Evolutionary conservation across 2,329 filamentous ascomycete genomes (phyloP), one percentile per base, ranked within the genome.

Genomic region (Zasmidium citrigriseum): DNA sequence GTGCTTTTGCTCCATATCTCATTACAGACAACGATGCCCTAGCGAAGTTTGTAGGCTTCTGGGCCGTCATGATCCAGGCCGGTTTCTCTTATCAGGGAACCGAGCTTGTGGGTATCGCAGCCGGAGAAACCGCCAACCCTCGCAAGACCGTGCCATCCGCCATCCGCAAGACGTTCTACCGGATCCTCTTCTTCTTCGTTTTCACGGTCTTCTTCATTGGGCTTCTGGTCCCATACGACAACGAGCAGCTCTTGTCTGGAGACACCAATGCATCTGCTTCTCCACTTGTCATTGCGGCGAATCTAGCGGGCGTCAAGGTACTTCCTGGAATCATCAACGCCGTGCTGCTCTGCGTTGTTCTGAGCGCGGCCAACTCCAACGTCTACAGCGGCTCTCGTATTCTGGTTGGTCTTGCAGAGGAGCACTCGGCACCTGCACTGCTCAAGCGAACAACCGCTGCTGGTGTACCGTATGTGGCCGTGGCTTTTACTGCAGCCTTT

Each of bases 381-480:
- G 80, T 84, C 54, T 90, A 89, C 71, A 89, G 86, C 66, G 86
- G 86, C 1, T 88, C 86, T 4, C 82, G 88, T 34, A 87, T 86
- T 29, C 77, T 90, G 1, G 89, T 87, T 61, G 87, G 87, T 1
- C 76, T 90, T 1, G 87, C 87, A 0, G 80, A 89, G 41, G 88
- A 83, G 54, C 78, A 79, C 16, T 76, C 77, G 22, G 82, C 82
- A 0, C 82, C 82, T 0, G 74, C 72, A 25, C 69, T 87, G 67
- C 77, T 89, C 27, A 78, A 78, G 60, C 81, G 83, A 68, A 85
- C 81, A 62, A 88, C 82, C 14, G 79, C 76, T 62, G 77, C 76
- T 11, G 89, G 89, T 48, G 87, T 95, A 0, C 91, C 91, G 0
- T 82, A 91, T 61, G 91, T 89, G 74, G 90, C 87, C 68, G 89